phyloP scores from a whole-genome alignment of 805 yeast genomes.

The Kregervanrija delftensis region DNA sequence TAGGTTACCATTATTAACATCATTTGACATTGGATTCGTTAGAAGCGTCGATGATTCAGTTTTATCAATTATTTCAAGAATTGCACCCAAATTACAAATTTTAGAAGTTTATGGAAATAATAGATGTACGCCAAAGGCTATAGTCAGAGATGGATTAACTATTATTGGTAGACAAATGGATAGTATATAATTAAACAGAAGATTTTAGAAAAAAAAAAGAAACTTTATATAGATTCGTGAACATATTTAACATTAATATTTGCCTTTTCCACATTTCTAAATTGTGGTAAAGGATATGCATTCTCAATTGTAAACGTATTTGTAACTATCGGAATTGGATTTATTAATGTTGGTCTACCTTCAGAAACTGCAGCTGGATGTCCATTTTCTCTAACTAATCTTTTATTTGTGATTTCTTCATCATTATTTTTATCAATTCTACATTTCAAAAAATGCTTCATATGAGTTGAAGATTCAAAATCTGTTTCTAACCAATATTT shows the following conservation, averaged over 20 bases:
- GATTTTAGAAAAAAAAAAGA: background rate
- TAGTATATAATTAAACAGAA: constrained; percentile 29
- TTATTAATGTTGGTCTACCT: constrained; percentile 37
- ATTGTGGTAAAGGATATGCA: constrained; percentile 42
- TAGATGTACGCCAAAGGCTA: constrained; percentile 51
- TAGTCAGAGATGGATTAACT: constrained; percentile 44
- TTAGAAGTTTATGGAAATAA: constrained; percentile 81
- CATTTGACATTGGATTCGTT: constrained; percentile 74
- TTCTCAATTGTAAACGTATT: background rate
- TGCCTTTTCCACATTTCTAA: constrained; percentile 62
- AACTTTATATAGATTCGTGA: constrained; percentile 15
- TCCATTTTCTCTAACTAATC: constrained; percentile 27
- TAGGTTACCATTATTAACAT: constrained; percentile 53
- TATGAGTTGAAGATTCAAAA: constrained; percentile 24
- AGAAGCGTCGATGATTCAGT: constrained; percentile 65
- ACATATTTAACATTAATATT: constrained; percentile 37
- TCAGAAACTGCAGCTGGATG: constrained; percentile 30
- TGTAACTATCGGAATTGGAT: constrained; percentile 20
- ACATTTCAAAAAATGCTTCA: constrained; percentile 26
- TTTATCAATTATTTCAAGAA: constrained; percentile 47
- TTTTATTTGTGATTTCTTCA: constrained; percentile 24
- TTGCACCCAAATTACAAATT: constrained; percentile 55
- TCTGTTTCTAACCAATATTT: constrained; percentile 26
- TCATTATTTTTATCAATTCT: constrained; percentile 24
- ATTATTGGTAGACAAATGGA: constrained; percentile 75